Conservation (phyloP, 2,329 filamentous ascomycete genomes). For the Rutstroemia sp. region DNA sequence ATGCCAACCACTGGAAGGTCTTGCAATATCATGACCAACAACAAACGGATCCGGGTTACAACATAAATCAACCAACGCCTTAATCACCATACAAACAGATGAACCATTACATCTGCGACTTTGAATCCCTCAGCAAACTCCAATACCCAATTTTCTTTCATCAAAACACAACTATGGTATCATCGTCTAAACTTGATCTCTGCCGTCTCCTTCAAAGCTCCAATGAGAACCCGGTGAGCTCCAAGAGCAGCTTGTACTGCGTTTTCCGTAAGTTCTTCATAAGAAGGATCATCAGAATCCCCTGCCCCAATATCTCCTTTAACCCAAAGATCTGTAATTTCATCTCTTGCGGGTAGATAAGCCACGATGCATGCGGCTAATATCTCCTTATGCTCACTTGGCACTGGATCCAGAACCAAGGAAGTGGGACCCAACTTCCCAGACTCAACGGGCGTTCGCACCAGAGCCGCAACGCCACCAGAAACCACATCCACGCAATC, state of each 20-base stretch:
- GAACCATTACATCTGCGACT: neutral
- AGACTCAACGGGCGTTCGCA: conserved; percentile 37
- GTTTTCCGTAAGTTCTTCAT: conserved; percentile 51
- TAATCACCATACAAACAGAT: neutral
- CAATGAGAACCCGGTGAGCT: conserved; percentile 50
- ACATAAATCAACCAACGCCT: conserved; percentile 4
- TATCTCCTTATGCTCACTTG: conserved; percentile 70
- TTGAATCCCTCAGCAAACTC: neutral
- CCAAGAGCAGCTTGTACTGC: conserved; percentile 56
- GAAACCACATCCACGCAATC: conserved; percentile 89
- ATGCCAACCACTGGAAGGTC: neutral
- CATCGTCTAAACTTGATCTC: conserved; percentile 29
- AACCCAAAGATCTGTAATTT: conserved; percentile 91
- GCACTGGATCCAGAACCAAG: conserved; percentile 72
- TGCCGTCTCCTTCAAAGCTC: conserved; percentile 52
- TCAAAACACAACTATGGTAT: conserved; percentile 4
- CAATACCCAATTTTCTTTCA: neutral
- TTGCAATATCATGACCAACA: conserved; percentile 4
- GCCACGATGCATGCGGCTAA: conserved; percentile 82
- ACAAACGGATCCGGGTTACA: neutral
- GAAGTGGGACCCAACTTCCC: conserved; percentile 31
- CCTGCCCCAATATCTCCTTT: conserved; percentile 56
- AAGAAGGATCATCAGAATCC: conserved; percentile 30
- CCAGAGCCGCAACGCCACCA: conserved; percentile 80
- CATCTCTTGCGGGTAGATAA: conserved; percentile 79